Conservation (phyloP, 2,329 filamentous ascomycete species). For the Xylariaceae sp. region DNA sequence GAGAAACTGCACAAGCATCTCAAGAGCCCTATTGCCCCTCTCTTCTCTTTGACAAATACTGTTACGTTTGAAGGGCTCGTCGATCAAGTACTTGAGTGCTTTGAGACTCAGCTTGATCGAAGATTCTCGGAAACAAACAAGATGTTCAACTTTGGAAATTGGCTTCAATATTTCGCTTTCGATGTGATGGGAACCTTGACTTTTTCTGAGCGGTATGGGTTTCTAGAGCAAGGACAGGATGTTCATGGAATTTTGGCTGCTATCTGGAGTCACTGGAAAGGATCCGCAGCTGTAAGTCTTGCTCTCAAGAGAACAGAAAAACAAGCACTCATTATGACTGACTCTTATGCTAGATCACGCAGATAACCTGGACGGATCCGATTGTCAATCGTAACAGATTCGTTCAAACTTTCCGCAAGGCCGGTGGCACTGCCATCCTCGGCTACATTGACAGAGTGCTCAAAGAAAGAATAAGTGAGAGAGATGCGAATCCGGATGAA, state of each 20-base stretch:
- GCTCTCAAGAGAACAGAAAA: background rate
- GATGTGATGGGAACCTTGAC: conserved; percentile 33
- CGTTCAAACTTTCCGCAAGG: conserved; percentile 3
- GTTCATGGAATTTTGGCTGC: conserved; percentile 24
- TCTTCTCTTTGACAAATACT: conserved; percentile 23
- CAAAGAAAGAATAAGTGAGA: conserved; percentile 5
- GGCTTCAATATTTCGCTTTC: conserved; percentile 34
- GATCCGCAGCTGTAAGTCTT: conserved; percentile 21
- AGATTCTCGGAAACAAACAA: background rate
- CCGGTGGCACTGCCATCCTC: conserved; percentile 6
- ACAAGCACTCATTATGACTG: too few species aligned
- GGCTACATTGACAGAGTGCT: conserved; percentile 5
- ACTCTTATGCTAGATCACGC: too few species aligned
- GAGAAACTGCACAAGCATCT: conserved; percentile 30
- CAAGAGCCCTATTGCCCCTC: conserved; percentile 26
- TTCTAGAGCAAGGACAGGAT: conserved; percentile 29
- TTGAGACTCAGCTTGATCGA: conserved; percentile 20
- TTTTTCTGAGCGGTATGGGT: conserved; percentile 30
- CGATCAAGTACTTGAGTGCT: conserved; percentile 19
- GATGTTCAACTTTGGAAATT: conserved; percentile 24
- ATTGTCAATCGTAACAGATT: conserved; percentile 22
- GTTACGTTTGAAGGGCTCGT: conserved; percentile 22
- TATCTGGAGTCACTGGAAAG: conserved; percentile 24
- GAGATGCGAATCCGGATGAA: background rate
- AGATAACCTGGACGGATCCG: conserved; percentile 29